Evolutionary conservation across 768 basidiomycete genomes (phyloP), one percentile per base, ranked within the genome.

Genomic region (Lentinula aciculospora): DNA sequence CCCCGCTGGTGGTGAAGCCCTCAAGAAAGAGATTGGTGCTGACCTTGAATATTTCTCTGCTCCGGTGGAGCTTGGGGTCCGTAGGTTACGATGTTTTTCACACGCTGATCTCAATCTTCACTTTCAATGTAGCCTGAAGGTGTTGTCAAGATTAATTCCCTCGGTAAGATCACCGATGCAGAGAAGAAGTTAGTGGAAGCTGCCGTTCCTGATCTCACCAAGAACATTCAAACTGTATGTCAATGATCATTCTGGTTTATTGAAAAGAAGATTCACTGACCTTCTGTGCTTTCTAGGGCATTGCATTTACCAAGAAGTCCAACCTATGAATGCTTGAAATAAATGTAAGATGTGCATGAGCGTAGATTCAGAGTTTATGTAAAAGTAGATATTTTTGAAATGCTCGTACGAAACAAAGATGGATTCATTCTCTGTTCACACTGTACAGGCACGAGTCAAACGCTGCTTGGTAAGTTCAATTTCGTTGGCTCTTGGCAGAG

Each of bases 41-140:
- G 81, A 87, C 12, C 69, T 96, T 37, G 87, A 88, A 47, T 98
- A 85, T 81, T 98, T 99, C 81, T 92, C 93, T 21, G 83, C 86
- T 34, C 86, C 82, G 49, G 82, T 99, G 58, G 87, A 93, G 73
- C 86, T 99, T 58, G 94, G 95, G 59, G 92, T 94, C 70, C 19
- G 79, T 73, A 46, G 74, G 68, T 29, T 64, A 34, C n/a, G n/a
- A n/a, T 9, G 53, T 45, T 39, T 39, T 31, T 25, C 55, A 7
- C 9, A 44, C 39, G n/a, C n/a, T 31, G 2, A 4, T 31, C 29
- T 34, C 37, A 37, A 15, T 53, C 53, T 28, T 62, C 45, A 51
- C 23, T 19, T 63, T 53, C 31, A 47, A 21, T 53, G n/a, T 61
- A 95, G 93, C 68, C 81, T 56, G 81, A 83, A 58, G 97, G 96